Conservation (phyloP, 2,329 filamentous ascomycete species). For the Macroventuria anomochaeta region DNA sequence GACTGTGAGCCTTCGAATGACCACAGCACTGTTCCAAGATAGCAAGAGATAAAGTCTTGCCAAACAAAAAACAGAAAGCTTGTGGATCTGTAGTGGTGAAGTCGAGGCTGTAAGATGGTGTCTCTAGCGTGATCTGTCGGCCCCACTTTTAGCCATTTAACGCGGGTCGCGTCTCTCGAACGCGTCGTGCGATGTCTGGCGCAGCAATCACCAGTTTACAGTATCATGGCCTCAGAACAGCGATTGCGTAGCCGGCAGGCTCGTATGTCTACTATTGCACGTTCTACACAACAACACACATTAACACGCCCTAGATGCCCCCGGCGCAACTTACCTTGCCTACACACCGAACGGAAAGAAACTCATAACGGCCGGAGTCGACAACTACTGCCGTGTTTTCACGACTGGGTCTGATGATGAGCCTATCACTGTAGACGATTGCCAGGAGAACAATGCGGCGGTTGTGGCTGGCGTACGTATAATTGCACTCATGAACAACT, state of each 20-base stretch:
- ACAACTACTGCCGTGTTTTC: slow-evolving; percentile 93
- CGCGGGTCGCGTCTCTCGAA: slow-evolving; percentile 14
- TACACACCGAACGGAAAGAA: slow-evolving; percentile 90
- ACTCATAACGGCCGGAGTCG: slow-evolving; percentile 88
- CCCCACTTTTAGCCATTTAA: slow-evolving; percentile 13
- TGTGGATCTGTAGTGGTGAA: background rate
- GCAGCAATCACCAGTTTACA: slow-evolving; percentile 3
- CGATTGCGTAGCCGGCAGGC: slow-evolving; percentile 41
- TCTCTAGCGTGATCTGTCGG: slow-evolving; percentile 9
- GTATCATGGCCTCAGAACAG: slow-evolving; percentile 24
- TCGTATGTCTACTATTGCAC: slow-evolving; percentile 27
- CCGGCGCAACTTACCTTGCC: slow-evolving; percentile 82
- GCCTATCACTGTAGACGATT: slow-evolving; percentile 89
- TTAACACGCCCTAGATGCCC: slow-evolving; percentile 65
- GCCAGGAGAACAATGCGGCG: slow-evolving; percentile 82
- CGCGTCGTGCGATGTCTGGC: slow-evolving; percentile 11
- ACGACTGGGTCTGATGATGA: slow-evolving; percentile 91
- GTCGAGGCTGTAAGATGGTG: background rate
- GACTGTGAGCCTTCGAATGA: no score
- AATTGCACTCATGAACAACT: background rate
- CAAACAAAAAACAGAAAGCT: no score
- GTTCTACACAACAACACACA: slow-evolving; percentile 6
- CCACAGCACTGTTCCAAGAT: no score
- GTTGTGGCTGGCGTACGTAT: slow-evolving; percentile 70
- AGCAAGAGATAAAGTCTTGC: no score